phyloP scores from a whole-genome alignment of 768 basidiomycete species.

The Boletus rex-veris region DNA sequence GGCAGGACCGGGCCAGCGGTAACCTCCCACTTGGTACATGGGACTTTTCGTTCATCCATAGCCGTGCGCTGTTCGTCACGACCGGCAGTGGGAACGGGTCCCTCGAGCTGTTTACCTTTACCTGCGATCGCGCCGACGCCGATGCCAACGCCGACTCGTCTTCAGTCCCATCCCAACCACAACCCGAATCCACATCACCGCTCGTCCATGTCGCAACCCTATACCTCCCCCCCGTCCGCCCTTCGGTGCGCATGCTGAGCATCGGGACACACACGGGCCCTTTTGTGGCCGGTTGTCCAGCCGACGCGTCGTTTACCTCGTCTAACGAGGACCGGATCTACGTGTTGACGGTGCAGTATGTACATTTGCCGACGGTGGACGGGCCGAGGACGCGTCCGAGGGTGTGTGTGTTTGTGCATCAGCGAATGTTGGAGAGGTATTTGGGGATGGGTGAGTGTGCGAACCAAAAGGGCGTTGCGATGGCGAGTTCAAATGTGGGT shows the following conservation, averaged over 20 bases:
- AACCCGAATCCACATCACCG: background rate
- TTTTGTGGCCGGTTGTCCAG: conserved; percentile 26
- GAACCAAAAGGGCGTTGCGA: background rate
- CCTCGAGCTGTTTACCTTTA: conserved; percentile 44
- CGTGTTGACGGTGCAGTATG: conserved; percentile 26
- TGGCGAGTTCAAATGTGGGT: no score
- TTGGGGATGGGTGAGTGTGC: background rate
- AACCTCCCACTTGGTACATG: conserved; percentile 29
- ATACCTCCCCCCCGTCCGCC: conserved; percentile 9
- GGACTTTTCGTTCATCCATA: conserved; percentile 48
- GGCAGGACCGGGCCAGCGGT: conserved; percentile 28
- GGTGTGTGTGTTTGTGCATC: conserved; percentile 33
- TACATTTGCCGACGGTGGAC: background rate
- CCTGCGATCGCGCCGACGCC: conserved; percentile 4
- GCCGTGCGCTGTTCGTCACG: conserved; percentile 43
- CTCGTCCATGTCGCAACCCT: conserved; percentile 21
- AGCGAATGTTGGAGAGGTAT: conserved; percentile 26
- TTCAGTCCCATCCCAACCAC: background rate
- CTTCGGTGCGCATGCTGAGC: conserved; percentile 11
- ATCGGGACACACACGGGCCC: conserved; percentile 34
- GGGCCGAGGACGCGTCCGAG: conserved; percentile 7
- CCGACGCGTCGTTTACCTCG: conserved; percentile 25
- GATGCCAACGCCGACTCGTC: background rate
- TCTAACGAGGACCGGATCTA: conserved; percentile 23
- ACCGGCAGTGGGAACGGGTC: conserved; percentile 31